Base-by-base conservation (phyloP, 1,284 basidiomycete species). In the Tylopilus sp. region DNA sequence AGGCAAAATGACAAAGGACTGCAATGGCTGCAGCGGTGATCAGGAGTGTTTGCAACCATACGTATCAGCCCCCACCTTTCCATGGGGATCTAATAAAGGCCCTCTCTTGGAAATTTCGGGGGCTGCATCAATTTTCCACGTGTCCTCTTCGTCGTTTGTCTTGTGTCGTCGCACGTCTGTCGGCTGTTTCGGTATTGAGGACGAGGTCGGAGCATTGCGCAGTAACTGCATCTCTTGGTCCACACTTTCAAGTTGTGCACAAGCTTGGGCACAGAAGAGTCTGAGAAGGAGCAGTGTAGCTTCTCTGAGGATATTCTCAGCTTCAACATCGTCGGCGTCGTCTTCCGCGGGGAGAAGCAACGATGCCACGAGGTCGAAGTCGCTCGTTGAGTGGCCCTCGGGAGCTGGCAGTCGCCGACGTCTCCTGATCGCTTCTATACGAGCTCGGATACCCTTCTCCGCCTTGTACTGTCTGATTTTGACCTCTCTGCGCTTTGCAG, bases 1-100 rank as follows among this genome's bases (percentile, higher is more conserved):
- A 2, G 91, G 90, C n/a, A 96, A 74, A 55, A 97, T 93, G 0
- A 88, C 94, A 68, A 97, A 96, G 7, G 94, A 91, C 44, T 85
- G 80, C 45, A 94, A 71, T 24, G 87, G 88, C 87, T 91, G 52
- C 15, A 26, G 33, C 14, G 26, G 31, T 38, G 30, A 33, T 63
- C 33, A 57, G 45, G 15, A 37, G 18, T 26, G 21, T 49, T 35
- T 14, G 38, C 18, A 34, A 3, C 15, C n/a, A 36, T 15, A 30
- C 24, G 20, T 14, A 24, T 7, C 37, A 29, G 18, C 29, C 11
- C 53, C 6, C 28, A 92, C 92, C 73, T 82, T 89, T 35, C 92
- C 92, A 42, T 73, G 73, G 0, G 80, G 68, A 59, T 92, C 88
- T 50, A 95, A 65, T 30, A 96, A 65, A 12, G 90, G 81, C 0